Conservation (phyloP, 106 monocot species). For the Ottelia alismoides region DNA sequence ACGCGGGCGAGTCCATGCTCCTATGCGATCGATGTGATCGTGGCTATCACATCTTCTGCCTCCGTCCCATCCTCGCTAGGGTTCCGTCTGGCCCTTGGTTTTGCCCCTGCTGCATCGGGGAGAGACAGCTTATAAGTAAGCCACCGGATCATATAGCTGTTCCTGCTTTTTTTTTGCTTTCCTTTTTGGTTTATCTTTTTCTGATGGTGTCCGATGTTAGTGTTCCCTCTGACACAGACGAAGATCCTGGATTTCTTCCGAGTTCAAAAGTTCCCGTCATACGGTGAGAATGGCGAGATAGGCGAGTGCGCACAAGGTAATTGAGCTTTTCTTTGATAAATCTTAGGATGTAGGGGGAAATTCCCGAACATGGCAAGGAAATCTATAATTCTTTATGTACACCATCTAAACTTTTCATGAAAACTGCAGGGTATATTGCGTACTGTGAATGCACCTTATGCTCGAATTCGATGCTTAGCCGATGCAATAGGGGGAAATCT, state of each 20-base stretch:
- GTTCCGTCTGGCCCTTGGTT: conserved; percentile 72
- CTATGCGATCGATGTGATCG: conserved; percentile 74
- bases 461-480: no score
- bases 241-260: conserved; percentile 81
- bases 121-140: conserved; percentile 18
- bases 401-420: no score
- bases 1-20: conserved; percentile 52
- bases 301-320: conserved; percentile 49
- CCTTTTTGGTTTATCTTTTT: not conserved
- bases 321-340: not conserved
- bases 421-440: no score
- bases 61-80: conserved; percentile 63
- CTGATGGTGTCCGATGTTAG: conserved; percentile 19
- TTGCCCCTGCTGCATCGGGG: conserved; percentile 44
- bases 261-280: conserved; percentile 40
- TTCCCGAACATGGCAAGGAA: no score
- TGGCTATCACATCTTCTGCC: conserved; percentile 64
- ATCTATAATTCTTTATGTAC: no score
- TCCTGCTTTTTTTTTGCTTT: not conserved
- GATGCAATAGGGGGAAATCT: no score
- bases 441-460: no score
- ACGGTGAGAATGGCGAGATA: conserved; percentile 12
- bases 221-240: conserved; percentile 63
- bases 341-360: no score
- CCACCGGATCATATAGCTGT: no score